Evolutionary conservation across 352 stramenopile genomes (phyloP).

Genomic region (Phytopythium chamaehyphon): DNA sequence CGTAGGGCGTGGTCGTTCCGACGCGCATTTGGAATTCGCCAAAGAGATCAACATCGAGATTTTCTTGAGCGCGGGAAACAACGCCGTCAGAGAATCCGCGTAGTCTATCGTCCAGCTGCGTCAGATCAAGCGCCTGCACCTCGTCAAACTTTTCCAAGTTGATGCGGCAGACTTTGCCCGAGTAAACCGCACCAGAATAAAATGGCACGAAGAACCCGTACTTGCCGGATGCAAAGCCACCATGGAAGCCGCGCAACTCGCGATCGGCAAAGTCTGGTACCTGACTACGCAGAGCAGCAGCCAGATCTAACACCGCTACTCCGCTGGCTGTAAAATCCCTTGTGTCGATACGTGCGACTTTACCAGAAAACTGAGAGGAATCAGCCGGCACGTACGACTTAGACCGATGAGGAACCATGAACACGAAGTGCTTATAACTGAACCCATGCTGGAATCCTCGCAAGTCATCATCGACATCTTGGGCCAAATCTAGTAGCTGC

Average conservation of each 20-base stretch:
- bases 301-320: constrained; percentile 54
- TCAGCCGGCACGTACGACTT: constrained; percentile 19
- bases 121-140: constrained; percentile 70
- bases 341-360: constrained; percentile 69
- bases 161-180: constrained; percentile 71
- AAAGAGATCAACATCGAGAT: constrained; percentile 54
- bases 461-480: constrained; percentile 32
- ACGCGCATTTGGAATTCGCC: constrained; percentile 53
- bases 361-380: constrained; percentile 40
- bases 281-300: constrained; percentile 49
- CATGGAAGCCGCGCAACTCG: constrained; percentile 62
- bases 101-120: constrained; percentile 35
- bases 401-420: constrained; percentile 54
- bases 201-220: constrained; percentile 80
- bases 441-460: constrained; percentile 69
- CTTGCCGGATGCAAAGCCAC: constrained; percentile 65
- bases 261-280: constrained; percentile 59
- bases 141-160: constrained; percentile 79
- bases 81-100: constrained; percentile 50
- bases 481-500: constrained; percentile 44
- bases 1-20: constrained; percentile 62
- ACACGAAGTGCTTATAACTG: constrained; percentile 69
- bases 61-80: constrained; percentile 39
- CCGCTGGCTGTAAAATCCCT: constrained; percentile 47
- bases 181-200: constrained; percentile 63